phyloP scores from a whole-genome alignment of 2,329 filamentous ascomycete species.

The Tolypocladium tropicale region DNA sequence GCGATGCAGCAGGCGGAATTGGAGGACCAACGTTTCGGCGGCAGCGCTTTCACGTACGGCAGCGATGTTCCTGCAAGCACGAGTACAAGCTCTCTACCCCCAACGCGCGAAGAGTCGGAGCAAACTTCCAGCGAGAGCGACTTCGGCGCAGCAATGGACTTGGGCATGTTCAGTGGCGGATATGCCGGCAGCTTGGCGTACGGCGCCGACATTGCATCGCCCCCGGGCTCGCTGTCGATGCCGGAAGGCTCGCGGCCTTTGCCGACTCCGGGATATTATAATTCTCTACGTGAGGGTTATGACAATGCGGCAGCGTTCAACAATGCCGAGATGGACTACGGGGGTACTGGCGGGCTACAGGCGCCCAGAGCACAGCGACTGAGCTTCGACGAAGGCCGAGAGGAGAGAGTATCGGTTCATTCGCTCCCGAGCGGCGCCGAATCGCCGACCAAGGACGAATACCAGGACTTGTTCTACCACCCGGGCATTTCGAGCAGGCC shows the following conservation, averaged over 20 bases:
- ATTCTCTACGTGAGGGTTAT: constrained; percentile 14
- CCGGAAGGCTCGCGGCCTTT: constrained; percentile 37
- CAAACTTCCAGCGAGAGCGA: constrained; percentile 57
- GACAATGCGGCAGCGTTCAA: constrained; percentile 30
- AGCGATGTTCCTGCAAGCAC: neutral
- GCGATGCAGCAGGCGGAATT: constrained; percentile 79
- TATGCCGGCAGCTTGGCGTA: constrained; percentile 46
- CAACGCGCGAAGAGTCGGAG: constrained; percentile 38
- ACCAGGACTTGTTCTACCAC: constrained; percentile 89
- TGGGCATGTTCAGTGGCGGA: constrained; percentile 65
- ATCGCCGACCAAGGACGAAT: constrained; percentile 60
- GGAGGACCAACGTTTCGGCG: constrained; percentile 48
- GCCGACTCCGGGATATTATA: constrained; percentile 31
- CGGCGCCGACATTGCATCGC: constrained; percentile 34
- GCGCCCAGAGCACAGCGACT: constrained; percentile 63
- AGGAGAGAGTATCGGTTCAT: constrained; percentile 57
- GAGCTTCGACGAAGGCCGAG: constrained; percentile 80
- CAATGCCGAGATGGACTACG: constrained; percentile 71
- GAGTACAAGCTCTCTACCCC: constrained; percentile 26
- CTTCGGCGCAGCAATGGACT: constrained; percentile 54
- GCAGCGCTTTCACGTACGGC: constrained; percentile 18
- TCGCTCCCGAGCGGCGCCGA: constrained; percentile 50
- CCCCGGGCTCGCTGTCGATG: constrained; percentile 25
- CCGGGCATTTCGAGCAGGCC: constrained; percentile 62
- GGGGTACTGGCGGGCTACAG: constrained; percentile 80